A percentile compares a stretch with the other conserved stretches of the same genome.
Conservation (phyloP, 306 rosid genomes). For the Fagus crenata region DNA sequence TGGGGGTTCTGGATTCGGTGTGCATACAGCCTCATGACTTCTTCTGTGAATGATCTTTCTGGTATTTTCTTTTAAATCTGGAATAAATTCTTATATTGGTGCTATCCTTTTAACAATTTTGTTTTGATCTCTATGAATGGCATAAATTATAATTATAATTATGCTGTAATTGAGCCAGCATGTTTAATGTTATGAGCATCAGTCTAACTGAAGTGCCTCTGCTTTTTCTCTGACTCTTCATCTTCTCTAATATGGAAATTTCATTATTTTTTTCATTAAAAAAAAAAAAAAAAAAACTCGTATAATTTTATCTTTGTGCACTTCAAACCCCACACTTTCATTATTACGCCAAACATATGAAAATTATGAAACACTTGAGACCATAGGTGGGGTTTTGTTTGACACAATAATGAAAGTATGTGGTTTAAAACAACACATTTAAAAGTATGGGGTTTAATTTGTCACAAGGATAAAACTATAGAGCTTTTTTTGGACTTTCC, state of each 20-base stretch:
- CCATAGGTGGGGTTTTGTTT: too few species aligned
- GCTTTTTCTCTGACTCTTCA: not conserved
- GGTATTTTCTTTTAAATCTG: conserved; percentile 32
- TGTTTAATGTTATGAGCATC: not conserved
- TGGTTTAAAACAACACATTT: too few species aligned
- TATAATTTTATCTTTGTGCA: too few species aligned
- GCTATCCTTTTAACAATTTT: not conserved
- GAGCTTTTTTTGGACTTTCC: too few species aligned
- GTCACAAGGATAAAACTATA: too few species aligned
- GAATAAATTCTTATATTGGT: not conserved
- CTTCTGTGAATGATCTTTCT: conserved; percentile 46
- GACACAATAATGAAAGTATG: too few species aligned
- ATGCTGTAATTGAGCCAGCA: conserved; percentile 7
- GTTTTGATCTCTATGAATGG: not conserved
- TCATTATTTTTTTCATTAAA: not conserved
- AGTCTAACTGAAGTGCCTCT: not conserved
- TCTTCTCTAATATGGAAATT: not conserved
- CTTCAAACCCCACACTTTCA: too few species aligned
- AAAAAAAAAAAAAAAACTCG: too few species aligned
- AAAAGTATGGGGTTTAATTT: too few species aligned
- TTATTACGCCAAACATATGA: too few species aligned
- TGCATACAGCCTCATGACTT: conserved; percentile 47
- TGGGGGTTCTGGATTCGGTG: conserved; percentile 22
- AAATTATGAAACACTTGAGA: too few species aligned
- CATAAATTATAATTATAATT: not conserved